These are phyloP conservation scores for Trichoderma gracile DNA, from an alignment of 2,329 filamentous ascomycete species.

Conservation along the genomic window DNA sequence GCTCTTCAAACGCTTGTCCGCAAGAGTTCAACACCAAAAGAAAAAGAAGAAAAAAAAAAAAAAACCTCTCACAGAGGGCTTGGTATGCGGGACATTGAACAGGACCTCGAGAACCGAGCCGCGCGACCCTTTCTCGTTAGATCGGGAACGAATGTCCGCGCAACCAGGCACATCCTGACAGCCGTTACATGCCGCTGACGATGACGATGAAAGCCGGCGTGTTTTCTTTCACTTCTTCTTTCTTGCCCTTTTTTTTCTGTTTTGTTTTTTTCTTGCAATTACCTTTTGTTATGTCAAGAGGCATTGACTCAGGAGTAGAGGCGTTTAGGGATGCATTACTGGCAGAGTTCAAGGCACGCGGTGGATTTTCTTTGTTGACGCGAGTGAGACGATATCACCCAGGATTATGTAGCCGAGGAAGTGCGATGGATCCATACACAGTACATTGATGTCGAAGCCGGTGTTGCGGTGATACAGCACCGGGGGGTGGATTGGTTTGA, in stretches of 20 bases:
- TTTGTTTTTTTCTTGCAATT: background rate
- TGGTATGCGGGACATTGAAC: slow-evolving; percentile 27
- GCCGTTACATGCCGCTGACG: background rate
- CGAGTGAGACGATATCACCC: slow-evolving; percentile 18
- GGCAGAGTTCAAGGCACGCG: slow-evolving; percentile 20
- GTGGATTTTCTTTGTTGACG: slow-evolving; percentile 16
- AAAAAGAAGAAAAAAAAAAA: background rate
- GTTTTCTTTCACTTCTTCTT: background rate
- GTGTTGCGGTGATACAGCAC: slow-evolving; percentile 1
- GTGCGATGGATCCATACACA: slow-evolving; percentile 4
- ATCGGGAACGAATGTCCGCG: slow-evolving; percentile 15
- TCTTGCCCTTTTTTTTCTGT: background rate
- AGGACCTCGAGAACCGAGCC: slow-evolving; percentile 21
- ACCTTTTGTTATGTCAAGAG: slow-evolving; percentile 12
- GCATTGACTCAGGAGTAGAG: slow-evolving; percentile 26
- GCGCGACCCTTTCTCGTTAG: slow-evolving; percentile 5
- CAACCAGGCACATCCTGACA: slow-evolving; percentile 15
- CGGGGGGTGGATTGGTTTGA: background rate
- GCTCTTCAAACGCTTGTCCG: background rate
- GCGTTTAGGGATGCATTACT: slow-evolving; percentile 26
- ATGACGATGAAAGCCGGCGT: slow-evolving; percentile 9
- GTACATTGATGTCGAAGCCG: background rate
- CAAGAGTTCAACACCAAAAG: background rate
- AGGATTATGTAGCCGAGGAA: slow-evolving; percentile 10
- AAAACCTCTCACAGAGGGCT: slow-evolving; percentile 23